Conservation (phyloP, 306 rosid species). For the Vigna hirtella region DNA sequence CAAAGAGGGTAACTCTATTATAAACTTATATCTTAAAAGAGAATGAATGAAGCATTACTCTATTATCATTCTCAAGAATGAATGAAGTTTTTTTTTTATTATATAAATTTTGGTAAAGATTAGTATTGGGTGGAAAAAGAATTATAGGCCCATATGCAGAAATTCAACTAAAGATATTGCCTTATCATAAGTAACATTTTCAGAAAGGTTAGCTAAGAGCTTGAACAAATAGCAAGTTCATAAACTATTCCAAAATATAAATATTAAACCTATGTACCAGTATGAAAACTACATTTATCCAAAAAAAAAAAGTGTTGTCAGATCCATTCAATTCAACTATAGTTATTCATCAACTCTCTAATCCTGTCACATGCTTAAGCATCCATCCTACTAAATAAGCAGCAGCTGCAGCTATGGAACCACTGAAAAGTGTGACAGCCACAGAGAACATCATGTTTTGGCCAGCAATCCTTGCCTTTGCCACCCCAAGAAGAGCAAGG, state of each 20-base stretch:
- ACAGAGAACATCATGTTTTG: slow-evolving; percentile 51
- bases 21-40: background rate
- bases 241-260: slow-evolving; percentile 25
- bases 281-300: background rate
- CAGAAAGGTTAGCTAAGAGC: background rate
- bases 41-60: no score
- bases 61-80: background rate
- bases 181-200: background rate
- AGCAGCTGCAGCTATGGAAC: slow-evolving; percentile 60
- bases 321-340: background rate
- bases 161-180: background rate
- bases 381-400: slow-evolving; percentile 62
- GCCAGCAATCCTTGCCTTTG: slow-evolving; percentile 62
- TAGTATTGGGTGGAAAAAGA: background rate
- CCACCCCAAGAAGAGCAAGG: slow-evolving; percentile 59
- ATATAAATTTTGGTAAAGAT: background rate
- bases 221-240: background rate
- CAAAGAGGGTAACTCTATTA: background rate
- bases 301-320: background rate
- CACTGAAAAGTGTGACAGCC: slow-evolving; percentile 53
- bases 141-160: background rate
- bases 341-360: background rate
- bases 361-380: slow-evolving; percentile 49
- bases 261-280: slow-evolving; percentile 3
- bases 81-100: background rate